Conservation (phyloP, 2,329 filamentous ascomycete species). For the Lecanosticta acicola region DNA sequence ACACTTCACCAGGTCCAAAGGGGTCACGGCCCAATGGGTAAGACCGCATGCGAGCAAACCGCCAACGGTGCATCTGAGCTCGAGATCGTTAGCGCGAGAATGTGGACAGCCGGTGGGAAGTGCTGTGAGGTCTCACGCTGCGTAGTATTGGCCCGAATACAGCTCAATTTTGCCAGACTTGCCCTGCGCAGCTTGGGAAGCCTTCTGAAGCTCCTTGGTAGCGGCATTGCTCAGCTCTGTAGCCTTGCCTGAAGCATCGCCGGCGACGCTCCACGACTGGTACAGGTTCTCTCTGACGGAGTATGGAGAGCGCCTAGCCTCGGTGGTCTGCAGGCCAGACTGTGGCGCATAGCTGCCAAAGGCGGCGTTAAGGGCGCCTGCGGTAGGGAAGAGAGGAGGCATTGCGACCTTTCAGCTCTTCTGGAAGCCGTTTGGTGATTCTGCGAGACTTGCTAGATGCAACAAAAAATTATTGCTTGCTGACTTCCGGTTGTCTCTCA, state of each 20-base stretch:
- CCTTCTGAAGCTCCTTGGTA: slow-evolving; percentile 63
- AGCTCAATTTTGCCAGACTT: slow-evolving; percentile 69
- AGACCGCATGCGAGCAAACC: slow-evolving; percentile 57
- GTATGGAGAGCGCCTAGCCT: slow-evolving; percentile 14
- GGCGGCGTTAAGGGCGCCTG: slow-evolving; percentile 49
- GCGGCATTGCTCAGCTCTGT: slow-evolving; percentile 64
- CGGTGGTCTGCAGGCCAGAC: neutral
- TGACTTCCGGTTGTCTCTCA: too few species aligned
- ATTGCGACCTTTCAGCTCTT: slow-evolving; percentile 34
- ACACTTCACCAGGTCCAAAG: slow-evolving; percentile 63
- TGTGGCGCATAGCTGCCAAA: slow-evolving; percentile 44
- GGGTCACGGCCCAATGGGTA: slow-evolving; percentile 58
- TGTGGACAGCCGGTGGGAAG: neutral
- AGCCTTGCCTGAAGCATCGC: slow-evolving; percentile 68
- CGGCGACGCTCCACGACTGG: slow-evolving; percentile 64
- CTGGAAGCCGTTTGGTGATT: neutral
- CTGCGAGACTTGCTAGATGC: neutral
- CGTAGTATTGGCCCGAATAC: slow-evolving; percentile 73
- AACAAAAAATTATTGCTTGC: neutral
- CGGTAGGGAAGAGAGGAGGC: slow-evolving; percentile 52
- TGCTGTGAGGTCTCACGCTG: slow-evolving; percentile 14
- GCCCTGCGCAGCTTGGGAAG: slow-evolving; percentile 58
- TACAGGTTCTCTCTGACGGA: slow-evolving; percentile 56
- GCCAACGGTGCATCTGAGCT: slow-evolving; percentile 62
- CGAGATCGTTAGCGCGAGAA: neutral